Base-by-base conservation (phyloP, 345 rosid genomes). In the Rhodamnia rubescens region DNA sequence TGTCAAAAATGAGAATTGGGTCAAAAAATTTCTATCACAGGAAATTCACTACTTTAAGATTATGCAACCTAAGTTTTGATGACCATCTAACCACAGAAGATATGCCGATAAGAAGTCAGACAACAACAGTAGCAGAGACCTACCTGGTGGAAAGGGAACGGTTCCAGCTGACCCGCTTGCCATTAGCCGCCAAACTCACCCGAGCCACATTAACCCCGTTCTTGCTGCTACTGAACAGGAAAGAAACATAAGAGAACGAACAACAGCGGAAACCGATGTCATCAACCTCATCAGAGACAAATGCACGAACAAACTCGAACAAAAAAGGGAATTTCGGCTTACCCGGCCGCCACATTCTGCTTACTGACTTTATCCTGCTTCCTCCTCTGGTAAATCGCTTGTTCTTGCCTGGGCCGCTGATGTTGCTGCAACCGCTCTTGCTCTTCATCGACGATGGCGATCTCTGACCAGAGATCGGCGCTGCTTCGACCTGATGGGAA, bases 141-240 rank as follows among this genome's bases (percentile, higher is more conserved):
- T 42, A 97, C 99, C 98, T 96, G 90, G 93, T 94, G 84, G 99
- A 97, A 85, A 97, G 98, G 4, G 98, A 91, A 64, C 98, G 96
- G 88, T 94, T 91, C 99, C 98, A 95, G 90, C 98, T 97, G 87
- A 92, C 83, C 85, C 98, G 91, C 93, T 93, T 93, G 1, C 78
- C 86, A 74, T 89, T 91, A 53, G 85, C 92, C 56, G 86, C 94
- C 5, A 91, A 89, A 90, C 93, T 92, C 85, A 93, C 86, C 27
- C 96, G 93, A 89, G 83, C 82, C 24, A 82, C 90, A 80, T 88
- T 80, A 57, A 86, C 87, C 11, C 58, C 84, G 54, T 88, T 85
- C 52, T 86, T 84, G 78, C 91, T 92, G 88, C 36, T 57, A 55
- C 51, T 29, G 14, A 12, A 3, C 24, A 10, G 4, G 24, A 0